Evolutionary conservation across 129 eudicot genomes (phyloP), one percentile per base, ranked within the genome.

Genomic region (Cynara cardunculus): DNA sequence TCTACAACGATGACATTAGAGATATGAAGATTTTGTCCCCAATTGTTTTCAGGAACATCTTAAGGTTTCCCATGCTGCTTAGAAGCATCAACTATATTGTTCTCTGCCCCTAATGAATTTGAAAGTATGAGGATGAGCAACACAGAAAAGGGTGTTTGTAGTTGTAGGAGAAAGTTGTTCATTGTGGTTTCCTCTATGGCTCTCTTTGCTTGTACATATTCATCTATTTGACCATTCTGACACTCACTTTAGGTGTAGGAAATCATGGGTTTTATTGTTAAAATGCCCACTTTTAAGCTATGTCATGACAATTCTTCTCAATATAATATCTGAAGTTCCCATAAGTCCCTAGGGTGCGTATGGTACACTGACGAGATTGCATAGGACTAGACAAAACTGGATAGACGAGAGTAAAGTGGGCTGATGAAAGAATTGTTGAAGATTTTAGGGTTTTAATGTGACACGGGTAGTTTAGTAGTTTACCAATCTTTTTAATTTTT

Each of bases 21-120:
- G 31, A 28, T 28, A 28, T 28, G 31, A 28, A 28, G 31, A 28
- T 28, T 28, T 28, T 28, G 31, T 13, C 74, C 74, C 74, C 74
- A 16, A 0, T 71, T 71, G 24, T 30, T 13, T 35, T 72, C 12
- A 8, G 76, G 18, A 22, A n/a, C 73, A 69, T 25, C 73, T 7
- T n/a, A 8, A 69, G 18, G 73, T 39, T 69, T 69, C 11, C 73
- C 73, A 69, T 18, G 18, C 39, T 12, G 73, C 73, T 69, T 69
- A 31, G 73, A 69, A 25, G 73, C 73, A 69, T 26, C 73, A 69
- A 78, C 68, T 24, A 71, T 34, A 28, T 83, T 83, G 27, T 59
- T 69, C 4, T 49, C 71, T 75, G 26, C 41, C 4, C 69, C 62
- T 25, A 70, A 56, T 21, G 31, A 44, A 11, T 46, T 46, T 18